Percentiles rank a stretch among this genome's conserved stretches.
Conservation (phyloP, 1,139 yeast genomes). For the Starmera stellimalicola region DNA sequence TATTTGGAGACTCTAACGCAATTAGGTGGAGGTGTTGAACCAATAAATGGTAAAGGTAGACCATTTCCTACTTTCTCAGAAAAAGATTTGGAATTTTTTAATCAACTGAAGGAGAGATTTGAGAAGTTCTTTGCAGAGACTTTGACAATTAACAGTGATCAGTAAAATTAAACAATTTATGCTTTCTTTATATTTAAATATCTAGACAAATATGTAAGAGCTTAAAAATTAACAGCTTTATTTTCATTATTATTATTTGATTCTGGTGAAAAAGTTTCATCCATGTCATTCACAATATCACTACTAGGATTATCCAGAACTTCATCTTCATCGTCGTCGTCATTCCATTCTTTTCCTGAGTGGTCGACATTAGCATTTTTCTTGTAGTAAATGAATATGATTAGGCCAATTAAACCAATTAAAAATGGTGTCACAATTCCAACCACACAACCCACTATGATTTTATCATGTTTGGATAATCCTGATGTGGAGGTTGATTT, state of each 20-base stretch:
- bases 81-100: slow-evolving; percentile 19
- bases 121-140: slow-evolving; percentile 11
- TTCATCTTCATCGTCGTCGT: slow-evolving; percentile 9
- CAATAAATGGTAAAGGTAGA: slow-evolving; percentile 26
- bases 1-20: slow-evolving; percentile 20
- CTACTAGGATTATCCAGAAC: slow-evolving; percentile 2
- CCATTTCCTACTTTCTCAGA: slow-evolving; percentile 26
- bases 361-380: slow-evolving; percentile 13
- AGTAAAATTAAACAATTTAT: too few relatives aligned
- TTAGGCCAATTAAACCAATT: slow-evolving; percentile 5
- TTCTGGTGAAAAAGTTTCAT: not conserved
- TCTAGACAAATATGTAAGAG: not conserved
- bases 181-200: too few relatives aligned
- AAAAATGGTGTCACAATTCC: slow-evolving; percentile 17
- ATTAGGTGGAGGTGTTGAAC: slow-evolving; percentile 25
- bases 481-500: slow-evolving; percentile 6
- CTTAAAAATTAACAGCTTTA: slow-evolving; percentile 19
- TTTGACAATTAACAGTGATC: too few relatives aligned
- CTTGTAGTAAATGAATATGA: slow-evolving; percentile 15
- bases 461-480: slow-evolving; percentile 11
- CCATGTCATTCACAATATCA: not conserved
- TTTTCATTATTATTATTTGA: slow-evolving; percentile 8
- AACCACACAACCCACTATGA: slow-evolving; percentile 18
- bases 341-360: slow-evolving; percentile 20
- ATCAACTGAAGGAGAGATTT: slow-evolving; percentile 3